Evolutionary conservation across 441 rosid species (phyloP), one percentile per base, ranked within the genome.

Genomic region (Adansonia gregorii): DNA sequence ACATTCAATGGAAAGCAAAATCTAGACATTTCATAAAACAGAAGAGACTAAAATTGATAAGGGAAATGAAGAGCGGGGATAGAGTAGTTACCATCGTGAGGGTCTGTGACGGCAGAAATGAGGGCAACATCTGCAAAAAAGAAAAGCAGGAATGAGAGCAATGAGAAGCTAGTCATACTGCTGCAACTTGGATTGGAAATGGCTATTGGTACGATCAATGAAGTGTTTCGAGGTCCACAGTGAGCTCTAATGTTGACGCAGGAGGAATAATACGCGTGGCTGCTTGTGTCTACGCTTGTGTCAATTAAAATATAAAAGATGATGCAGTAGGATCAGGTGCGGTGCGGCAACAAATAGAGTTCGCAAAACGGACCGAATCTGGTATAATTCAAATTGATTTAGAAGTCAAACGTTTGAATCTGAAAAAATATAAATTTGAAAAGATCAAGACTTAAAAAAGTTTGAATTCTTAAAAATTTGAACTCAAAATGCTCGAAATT

Each of bases 81-180:
- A 24, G 49, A 3, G 12, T 6, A 8, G 2, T 69, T 39, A 70
- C 97, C 93, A 69, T 93, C 94, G 61, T 79, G 86, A 78, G 98
- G 89, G 71, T 95, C 93, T 19, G 98, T 95, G 63, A 65, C 79
- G 15, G 93, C 86, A 48, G 79, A 87, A 79, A 79, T 74, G 22
- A 78, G 8, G 15, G 67, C 79, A 79, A 90, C 56, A 58, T 78
- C 74, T 63, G 78, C 79, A 76, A 63, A 78, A 4, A 80, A 78
- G 76, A 83, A 74, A 77, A 85, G 78, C 8, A 88, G 82, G 73
- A 85, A 74, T 27, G 86, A 20, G 81, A 87, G 78, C 59, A 81
- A 77, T 70, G 82, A 67, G 64, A 70, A 69, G 31, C 72, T 71
- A 75, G 82, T 84, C 82, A 83, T 84, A 3, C 35, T 27, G 73